Percentiles rank a stretch among this genome's conserved stretches.
Evolutionary conservation across 139 green algal species (phyloP).

Genomic region (Picochlorum sp.): DNA sequence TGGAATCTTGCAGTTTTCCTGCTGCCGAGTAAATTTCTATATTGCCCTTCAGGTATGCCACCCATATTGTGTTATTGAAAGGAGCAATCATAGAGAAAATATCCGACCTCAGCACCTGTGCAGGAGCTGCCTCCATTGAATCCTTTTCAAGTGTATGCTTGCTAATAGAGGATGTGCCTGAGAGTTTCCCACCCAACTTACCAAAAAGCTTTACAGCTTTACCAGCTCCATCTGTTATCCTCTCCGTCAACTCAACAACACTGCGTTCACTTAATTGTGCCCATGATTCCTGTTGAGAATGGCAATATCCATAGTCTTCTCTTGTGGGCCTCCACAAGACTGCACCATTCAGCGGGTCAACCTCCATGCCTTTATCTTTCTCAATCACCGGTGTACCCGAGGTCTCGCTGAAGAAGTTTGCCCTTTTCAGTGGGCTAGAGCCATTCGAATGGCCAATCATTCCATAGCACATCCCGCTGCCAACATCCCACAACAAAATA

Average conservation of each 20-base stretch:
- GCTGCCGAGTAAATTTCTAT: slow-evolving; percentile 50
- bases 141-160: not conserved
- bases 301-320: slow-evolving; percentile 2
- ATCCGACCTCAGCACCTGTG: not conserved
- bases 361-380: slow-evolving; percentile 26
- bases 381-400: not conserved
- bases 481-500: slow-evolving; percentile 51
- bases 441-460: not conserved
- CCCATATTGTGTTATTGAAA: slow-evolving; percentile 34
- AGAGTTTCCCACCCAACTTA: slow-evolving; percentile 6
- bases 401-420: not conserved
- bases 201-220: slow-evolving; percentile 22
- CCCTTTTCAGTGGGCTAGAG: not conserved
- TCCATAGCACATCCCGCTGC: slow-evolving; percentile 32
- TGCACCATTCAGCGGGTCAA: slow-evolving; percentile 18
- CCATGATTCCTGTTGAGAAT: slow-evolving; percentile 31
- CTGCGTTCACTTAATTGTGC: slow-evolving; percentile 34
- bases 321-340: not conserved
- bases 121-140: not conserved
- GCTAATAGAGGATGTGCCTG: not conserved
- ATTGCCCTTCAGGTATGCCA: slow-evolving; percentile 44
- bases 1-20: slow-evolving; percentile 34
- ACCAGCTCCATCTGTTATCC: slow-evolving; percentile 33
- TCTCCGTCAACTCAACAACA: slow-evolving; percentile 29
- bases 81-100: not conserved